Percentiles rank a stretch among this genome's conserved stretches.
Evolutionary conservation across 305 asterid species (phyloP).

Genomic region (Plantago rigida): DNA sequence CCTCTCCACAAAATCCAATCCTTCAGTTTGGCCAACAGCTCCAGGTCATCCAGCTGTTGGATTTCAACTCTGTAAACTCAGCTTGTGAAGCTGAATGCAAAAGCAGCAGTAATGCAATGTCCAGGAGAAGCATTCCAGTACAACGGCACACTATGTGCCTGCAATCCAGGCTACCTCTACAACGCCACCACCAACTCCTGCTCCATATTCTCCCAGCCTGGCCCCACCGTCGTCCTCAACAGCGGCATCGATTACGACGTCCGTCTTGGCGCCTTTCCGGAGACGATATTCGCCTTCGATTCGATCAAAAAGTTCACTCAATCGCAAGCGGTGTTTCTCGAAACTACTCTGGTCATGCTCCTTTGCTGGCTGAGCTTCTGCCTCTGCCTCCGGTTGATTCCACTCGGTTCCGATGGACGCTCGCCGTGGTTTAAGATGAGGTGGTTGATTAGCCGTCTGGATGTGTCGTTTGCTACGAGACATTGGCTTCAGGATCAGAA

Average conservation of each 20-base stretch:
- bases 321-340: slow-evolving; percentile 88
- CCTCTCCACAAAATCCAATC: too few species aligned
- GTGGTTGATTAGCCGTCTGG: slow-evolving; percentile 93
- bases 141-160: slow-evolving; percentile 55
- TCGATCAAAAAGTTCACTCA: slow-evolving; percentile 70
- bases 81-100: slow-evolving; percentile 4
- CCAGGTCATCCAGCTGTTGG: too few species aligned
- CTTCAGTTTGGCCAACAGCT: too few species aligned
- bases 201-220: slow-evolving; percentile 36
- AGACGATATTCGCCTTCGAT: slow-evolving; percentile 60
- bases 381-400: slow-evolving; percentile 47
- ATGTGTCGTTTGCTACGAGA: slow-evolving; percentile 64
- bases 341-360: slow-evolving; percentile 62
- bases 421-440: slow-evolving; percentile 67
- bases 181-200: slow-evolving; percentile 38
- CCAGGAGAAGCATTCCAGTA: slow-evolving; percentile 50
- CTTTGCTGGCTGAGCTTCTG: slow-evolving; percentile 67
- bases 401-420: slow-evolving; percentile 55
- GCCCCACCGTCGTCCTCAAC: slow-evolving; percentile 33
- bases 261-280: slow-evolving; percentile 41
- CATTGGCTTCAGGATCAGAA: slow-evolving; percentile 87
- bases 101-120: slow-evolving; percentile 38
- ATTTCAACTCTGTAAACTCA: too few species aligned
- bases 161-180: slow-evolving; percentile 66
- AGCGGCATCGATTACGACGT: slow-evolving; percentile 63